Evolutionary conservation across 768 basidiomycete species (phyloP).

Genomic region (Pleurotus eryngii): DNA sequence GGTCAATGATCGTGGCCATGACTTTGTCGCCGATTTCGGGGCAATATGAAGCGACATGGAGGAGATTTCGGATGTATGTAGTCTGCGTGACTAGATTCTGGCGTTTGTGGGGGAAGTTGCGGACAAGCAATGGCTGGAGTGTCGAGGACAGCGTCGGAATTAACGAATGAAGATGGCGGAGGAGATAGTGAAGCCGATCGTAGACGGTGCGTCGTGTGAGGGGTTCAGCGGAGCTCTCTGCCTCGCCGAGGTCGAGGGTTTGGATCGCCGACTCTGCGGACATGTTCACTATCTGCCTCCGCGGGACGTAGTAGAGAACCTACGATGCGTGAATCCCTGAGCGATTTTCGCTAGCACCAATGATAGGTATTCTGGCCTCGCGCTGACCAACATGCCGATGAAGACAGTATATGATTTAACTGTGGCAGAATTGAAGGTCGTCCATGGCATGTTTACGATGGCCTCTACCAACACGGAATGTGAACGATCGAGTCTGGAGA

Average conservation of each 20-base stretch:
- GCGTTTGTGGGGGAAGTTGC: slow-evolving; percentile 91
- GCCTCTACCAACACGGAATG: slow-evolving; percentile 84
- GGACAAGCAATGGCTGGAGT: slow-evolving; percentile 78
- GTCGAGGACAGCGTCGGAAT: slow-evolving; percentile 90
- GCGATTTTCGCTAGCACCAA: slow-evolving; percentile 80
- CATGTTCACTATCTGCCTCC: slow-evolving; percentile 4
- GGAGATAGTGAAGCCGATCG: slow-evolving; percentile 79
- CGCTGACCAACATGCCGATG: slow-evolving; percentile 87
- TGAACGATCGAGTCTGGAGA: slow-evolving; percentile 80
- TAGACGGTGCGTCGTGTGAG: slow-evolving; percentile 83
- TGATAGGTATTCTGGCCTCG: slow-evolving; percentile 87
- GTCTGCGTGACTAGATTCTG: slow-evolving; percentile 76
- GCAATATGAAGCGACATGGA: slow-evolving; percentile 83
- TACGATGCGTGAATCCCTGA: slow-evolving; percentile 87
- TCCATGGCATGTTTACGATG: slow-evolving; percentile 87
- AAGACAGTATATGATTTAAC: slow-evolving; percentile 89
- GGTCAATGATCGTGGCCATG: slow-evolving; percentile 83
- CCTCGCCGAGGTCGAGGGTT: slow-evolving; percentile 51
- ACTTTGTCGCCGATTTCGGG: slow-evolving; percentile 83
- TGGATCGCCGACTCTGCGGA: slow-evolving; percentile 67
- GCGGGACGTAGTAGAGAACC: slow-evolving; percentile 26
- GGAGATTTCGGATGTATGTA: slow-evolving; percentile 87
- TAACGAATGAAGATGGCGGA: slow-evolving; percentile 83
- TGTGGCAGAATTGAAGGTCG: slow-evolving; percentile 79
- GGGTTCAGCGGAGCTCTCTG: slow-evolving; percentile 64